phyloP scores from a whole-genome alignment of 352 stramenopile genomes.

The Phytophthora foliorum region DNA sequence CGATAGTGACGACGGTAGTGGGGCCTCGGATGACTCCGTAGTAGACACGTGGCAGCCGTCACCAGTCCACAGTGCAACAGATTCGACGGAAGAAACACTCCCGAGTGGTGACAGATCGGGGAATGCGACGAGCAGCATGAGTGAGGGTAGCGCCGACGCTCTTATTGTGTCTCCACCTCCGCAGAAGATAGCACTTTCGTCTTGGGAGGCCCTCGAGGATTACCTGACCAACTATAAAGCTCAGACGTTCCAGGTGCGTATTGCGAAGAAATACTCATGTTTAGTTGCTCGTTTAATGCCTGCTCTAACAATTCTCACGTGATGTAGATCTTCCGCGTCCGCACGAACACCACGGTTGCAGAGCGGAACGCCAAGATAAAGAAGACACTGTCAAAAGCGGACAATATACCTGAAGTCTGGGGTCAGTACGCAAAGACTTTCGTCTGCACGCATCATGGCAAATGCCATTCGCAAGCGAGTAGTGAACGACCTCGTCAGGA shows the following conservation, averaged over 20 bases:
- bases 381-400: not conserved
- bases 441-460: constrained; percentile 6
- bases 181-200: not conserved
- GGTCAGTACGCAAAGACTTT: constrained; percentile 10
- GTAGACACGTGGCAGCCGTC: not conserved
- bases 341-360: constrained; percentile 8
- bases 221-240: not conserved
- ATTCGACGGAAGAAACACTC: not conserved
- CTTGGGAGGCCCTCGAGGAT: not conserved
- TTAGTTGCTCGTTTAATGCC: too few species aligned
- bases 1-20: too few species aligned
- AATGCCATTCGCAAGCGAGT: constrained; percentile 6
- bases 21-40: not conserved
- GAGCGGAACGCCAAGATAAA: constrained; percentile 6
- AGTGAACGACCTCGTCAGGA: constrained; percentile 8
- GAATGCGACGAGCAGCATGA: not conserved
- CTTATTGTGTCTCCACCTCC: not conserved
- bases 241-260: not conserved
- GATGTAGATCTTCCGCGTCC: constrained; percentile 16
- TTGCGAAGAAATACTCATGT: not conserved
- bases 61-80: not conserved
- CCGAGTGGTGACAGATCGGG: not conserved
- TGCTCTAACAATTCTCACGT: too few species aligned
- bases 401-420: constrained; percentile 1
- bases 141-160: not conserved